Base-by-base conservation (phyloP, 805 yeast species). In the Myxozyma nipponensis region DNA sequence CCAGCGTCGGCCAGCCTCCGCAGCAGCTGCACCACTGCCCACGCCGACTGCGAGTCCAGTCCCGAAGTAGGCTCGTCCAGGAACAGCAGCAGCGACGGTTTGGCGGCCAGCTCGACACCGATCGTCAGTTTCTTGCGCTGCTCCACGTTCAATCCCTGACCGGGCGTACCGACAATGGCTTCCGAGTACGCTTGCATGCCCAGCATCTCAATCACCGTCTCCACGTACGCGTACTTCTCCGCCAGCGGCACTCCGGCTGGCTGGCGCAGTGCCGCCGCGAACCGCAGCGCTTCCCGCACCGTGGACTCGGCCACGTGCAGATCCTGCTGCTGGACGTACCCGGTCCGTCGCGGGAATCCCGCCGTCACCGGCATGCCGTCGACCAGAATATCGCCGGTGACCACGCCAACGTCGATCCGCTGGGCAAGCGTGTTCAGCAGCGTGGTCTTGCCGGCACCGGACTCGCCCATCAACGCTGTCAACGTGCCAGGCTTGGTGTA, bases 391-490 rank as follows among this genome's bases (percentile, higher is more conserved):
- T 82, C 84, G 61, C 86, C 86, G 35, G 87, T 77, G 38, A 84
- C 77, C 17, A 79, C 81, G 68, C 91, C 93, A 65, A 77, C 72
- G 39, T 81, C 77, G 47, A 83, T 77, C 66, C 91, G 77, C 62
- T 82, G 85, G 21, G 88, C 82, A 53, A 85, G 74, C 58, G 83
- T 82, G 66, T 84, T 84, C 60, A 85, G 72, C 50, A 84, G 71
- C 2, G 91, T 85, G 23, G 93, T 84, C 63, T 84, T 84, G 71
- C 93, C 93, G 41, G 93, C 93, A 71, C 93, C 93, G 30, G 91
- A 84, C 46, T 83, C 85, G 62, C 93, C 93, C 90, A 84, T 84
- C 51, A 84, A 72, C 3, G 91, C 91, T 38, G 90, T 84, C 67
- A 84, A 72, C 50, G 85, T 83, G 61, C 91, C 91, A 18, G 91